A percentile compares a stretch with the other conserved stretches of the same genome.
phyloP scores from a whole-genome alignment of 1,284 basidiomycete species.

The Fomitopsis pinicola region DNA sequence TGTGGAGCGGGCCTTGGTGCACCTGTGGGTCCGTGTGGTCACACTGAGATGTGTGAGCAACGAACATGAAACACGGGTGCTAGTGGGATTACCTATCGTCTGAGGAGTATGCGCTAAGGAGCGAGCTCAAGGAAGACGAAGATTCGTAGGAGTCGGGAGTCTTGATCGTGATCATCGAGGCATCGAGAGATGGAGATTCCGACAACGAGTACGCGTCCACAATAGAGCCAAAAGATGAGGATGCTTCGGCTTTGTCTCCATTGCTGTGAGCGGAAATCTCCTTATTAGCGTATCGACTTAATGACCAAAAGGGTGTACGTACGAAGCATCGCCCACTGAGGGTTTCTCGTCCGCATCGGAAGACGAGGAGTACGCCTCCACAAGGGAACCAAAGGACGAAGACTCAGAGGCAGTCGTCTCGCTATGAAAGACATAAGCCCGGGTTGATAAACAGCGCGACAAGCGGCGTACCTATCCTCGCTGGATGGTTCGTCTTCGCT shows the following conservation, averaged over 20 bases:
- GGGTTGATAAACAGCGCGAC: too few relatives aligned
- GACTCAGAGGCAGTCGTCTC: not conserved
- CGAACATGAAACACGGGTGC: too few relatives aligned
- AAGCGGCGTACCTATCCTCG: not conserved
- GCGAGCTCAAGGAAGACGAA: not conserved
- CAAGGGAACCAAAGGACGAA: not conserved
- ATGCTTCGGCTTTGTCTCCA: not conserved
- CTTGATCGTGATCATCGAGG: not conserved
- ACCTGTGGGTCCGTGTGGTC: not conserved
- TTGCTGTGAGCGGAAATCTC: not conserved
- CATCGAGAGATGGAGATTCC: not conserved
- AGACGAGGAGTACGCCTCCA: not conserved
- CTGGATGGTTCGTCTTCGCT: not conserved
- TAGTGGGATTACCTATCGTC: not conserved
- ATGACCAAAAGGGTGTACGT: too few relatives aligned
- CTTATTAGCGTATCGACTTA: too few relatives aligned
- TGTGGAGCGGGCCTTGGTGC: not conserved
- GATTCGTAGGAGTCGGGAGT: not conserved
- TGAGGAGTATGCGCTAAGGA: not conserved
- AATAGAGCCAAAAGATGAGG: not conserved
- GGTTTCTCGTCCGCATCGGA: not conserved
- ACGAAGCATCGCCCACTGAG: too few relatives aligned
- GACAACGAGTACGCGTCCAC: not conserved
- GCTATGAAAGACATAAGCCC: not conserved
- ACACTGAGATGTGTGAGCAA: not conserved